Conservation (phyloP, 768 basidiomycete genomes). For the Bullera alba region DNA sequence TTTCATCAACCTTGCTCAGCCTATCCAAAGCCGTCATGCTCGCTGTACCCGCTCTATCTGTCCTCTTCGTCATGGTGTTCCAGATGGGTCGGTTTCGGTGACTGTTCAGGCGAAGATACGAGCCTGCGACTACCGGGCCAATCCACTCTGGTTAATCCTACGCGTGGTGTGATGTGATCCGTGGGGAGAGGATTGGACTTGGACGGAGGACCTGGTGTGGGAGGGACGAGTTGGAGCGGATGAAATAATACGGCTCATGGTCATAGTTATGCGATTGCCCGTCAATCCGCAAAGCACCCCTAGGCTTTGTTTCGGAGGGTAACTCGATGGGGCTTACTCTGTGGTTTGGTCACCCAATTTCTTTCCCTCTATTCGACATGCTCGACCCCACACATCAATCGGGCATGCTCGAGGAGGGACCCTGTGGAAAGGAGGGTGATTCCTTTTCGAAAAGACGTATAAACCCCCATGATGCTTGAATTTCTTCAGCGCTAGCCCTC, state of each 20-base stretch:
- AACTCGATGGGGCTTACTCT: constrained; percentile 46
- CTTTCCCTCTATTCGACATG: constrained; percentile 4
- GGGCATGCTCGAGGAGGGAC: not conserved
- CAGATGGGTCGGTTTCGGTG: too few species aligned
- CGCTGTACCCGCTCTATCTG: too few species aligned
- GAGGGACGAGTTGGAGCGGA: not conserved
- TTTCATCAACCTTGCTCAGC: too few species aligned
- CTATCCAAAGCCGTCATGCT: too few species aligned
- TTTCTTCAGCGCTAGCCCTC: constrained; percentile 43
- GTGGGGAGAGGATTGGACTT: too few species aligned
- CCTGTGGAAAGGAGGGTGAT: not conserved
- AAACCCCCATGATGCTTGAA: constrained; percentile 42
- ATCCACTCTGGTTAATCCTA: too few species aligned
- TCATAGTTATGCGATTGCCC: constrained; percentile 42
- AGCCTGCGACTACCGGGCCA: too few species aligned
- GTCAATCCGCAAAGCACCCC: not conserved
- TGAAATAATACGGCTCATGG: constrained; percentile 26
- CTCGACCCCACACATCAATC: not conserved
- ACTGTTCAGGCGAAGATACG: constrained; percentile 3
- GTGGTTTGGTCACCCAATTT: constrained; percentile 28
- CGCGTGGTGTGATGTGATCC: too few species aligned
- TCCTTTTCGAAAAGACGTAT: constrained; percentile 1
- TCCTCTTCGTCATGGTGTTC: too few species aligned
- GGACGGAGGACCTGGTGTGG: not conserved
- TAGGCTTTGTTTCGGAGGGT: constrained; percentile 12